phyloP scores from a whole-genome alignment of 2,329 filamentous ascomycete genomes.

The Cladosporium velox region DNA sequence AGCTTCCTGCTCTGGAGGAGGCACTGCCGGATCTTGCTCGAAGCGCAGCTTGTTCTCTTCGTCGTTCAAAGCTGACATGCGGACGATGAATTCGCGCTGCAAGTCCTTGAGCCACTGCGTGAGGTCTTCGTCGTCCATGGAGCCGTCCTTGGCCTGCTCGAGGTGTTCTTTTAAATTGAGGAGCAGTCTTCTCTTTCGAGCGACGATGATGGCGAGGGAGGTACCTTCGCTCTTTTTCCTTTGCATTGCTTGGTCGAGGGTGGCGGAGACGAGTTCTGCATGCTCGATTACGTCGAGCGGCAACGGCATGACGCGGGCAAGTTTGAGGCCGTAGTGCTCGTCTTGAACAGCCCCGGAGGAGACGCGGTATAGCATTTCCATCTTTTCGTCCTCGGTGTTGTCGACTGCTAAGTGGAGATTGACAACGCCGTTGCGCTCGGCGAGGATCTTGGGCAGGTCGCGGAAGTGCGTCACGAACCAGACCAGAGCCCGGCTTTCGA shows the following conservation, averaged over 20 bases:
- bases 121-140: constrained; percentile 65
- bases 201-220: constrained; percentile 59
- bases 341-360: constrained; percentile 69
- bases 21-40: no score
- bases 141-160: constrained; percentile 64
- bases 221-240: constrained; percentile 60
- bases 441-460: constrained; percentile 75
- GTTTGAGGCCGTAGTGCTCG: constrained; percentile 78
- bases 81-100: constrained; percentile 71
- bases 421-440: constrained; percentile 74
- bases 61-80: constrained; percentile 69
- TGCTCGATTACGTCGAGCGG: constrained; percentile 66
- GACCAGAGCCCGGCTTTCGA: constrained; percentile 73
- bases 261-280: constrained; percentile 66
- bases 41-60: constrained; percentile 32
- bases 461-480: constrained; percentile 96
- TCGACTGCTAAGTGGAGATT: constrained; percentile 80
- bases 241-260: constrained; percentile 55
- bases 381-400: constrained; percentile 56
- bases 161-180: constrained; percentile 73
- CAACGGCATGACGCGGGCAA: constrained; percentile 74
- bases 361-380: constrained; percentile 88
- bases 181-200: constrained; percentile 70
- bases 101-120: constrained; percentile 64
- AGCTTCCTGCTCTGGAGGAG: neutral